Evolutionary conservation across 495 filamentous ascomycete genomes (phyloP).

Genomic region (Parathielavia appendiculata): DNA sequence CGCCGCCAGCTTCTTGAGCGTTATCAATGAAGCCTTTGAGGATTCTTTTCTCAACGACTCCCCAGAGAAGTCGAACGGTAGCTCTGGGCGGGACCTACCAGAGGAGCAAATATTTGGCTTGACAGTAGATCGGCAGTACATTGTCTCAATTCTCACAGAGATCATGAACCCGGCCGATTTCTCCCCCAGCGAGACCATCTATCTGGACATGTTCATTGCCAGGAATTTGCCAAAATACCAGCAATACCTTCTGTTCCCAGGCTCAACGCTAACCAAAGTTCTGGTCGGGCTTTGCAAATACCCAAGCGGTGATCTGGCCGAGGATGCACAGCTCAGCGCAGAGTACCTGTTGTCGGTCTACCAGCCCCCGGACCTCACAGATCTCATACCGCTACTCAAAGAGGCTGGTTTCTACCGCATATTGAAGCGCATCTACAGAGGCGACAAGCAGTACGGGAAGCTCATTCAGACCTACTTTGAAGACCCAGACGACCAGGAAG

Average conservation of each 20-base stretch:
- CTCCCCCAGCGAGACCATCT: constrained; percentile 76
- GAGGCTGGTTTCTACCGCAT: constrained; percentile 88
- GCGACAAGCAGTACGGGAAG: constrained; percentile 73
- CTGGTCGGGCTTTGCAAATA: constrained; percentile 79
- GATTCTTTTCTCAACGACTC: constrained; percentile 85
- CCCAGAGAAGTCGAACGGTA: constrained; percentile 53
- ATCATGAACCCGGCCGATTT: constrained; percentile 75
- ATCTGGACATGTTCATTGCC: constrained; percentile 96
- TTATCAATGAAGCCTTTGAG: constrained; percentile 95
- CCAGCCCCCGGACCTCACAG: constrained; percentile 74
- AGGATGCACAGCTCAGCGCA: constrained; percentile 91
- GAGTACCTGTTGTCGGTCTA: constrained; percentile 94
- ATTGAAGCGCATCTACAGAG: constrained; percentile 78
- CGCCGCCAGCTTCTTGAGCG: constrained; percentile 85
- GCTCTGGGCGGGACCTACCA: constrained; percentile 43
- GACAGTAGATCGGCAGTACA: constrained; percentile 82
- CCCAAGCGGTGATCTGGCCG: constrained; percentile 72
- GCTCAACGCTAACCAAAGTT: constrained; percentile 74
- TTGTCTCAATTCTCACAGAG: constrained; percentile 83
- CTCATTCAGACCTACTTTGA: constrained; percentile 80
- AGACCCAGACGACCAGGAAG: constrained; percentile 67
- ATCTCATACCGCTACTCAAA: constrained; percentile 69
- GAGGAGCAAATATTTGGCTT: constrained; percentile 62
- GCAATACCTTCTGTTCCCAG: constrained; percentile 87
- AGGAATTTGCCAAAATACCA: constrained; percentile 95